Evolutionary conservation across 2,329 filamentous ascomycete species (phyloP).

Genomic region (Grosmannia penicillata): DNA sequence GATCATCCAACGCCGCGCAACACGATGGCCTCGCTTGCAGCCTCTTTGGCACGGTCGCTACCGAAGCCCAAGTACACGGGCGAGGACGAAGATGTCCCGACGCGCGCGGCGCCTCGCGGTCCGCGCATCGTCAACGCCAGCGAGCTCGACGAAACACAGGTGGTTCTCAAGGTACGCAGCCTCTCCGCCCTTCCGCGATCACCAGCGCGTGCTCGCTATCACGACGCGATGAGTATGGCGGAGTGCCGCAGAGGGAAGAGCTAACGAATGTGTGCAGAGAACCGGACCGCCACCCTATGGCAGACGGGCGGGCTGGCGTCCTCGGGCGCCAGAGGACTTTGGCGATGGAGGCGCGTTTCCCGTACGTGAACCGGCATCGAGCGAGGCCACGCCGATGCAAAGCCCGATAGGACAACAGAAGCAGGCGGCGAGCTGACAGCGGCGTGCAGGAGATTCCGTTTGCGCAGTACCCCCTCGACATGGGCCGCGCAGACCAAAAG

Average conservation of each 20-base stretch:
- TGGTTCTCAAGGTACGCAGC: slow-evolving; percentile 55
- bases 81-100: slow-evolving; percentile 68
- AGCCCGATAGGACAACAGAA: too few species aligned
- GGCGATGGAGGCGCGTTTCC: slow-evolving; percentile 94
- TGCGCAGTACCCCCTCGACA: slow-evolving; percentile 89
- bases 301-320: slow-evolving; percentile 79
- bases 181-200: neutral
- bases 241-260: neutral
- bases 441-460: slow-evolving; percentile 35
- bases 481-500: slow-evolving; percentile 61
- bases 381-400: too few species aligned
- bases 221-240: neutral
- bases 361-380: slow-evolving; percentile 40
- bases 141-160: slow-evolving; percentile 70
- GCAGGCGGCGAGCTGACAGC: neutral
- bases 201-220: too few species aligned
- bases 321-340: slow-evolving; percentile 78
- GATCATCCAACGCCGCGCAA: too few species aligned
- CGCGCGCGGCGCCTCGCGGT: slow-evolving; percentile 59
- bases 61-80: slow-evolving; percentile 86
- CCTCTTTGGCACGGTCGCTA: slow-evolving; percentile 63
- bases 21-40: slow-evolving; percentile 49
- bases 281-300: slow-evolving; percentile 79
- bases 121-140: slow-evolving; percentile 68
- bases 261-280: slow-evolving; percentile 33